Conservation (phyloP, 2,329 filamentous ascomycete species). For the Aphanoascus verrucosus region DNA sequence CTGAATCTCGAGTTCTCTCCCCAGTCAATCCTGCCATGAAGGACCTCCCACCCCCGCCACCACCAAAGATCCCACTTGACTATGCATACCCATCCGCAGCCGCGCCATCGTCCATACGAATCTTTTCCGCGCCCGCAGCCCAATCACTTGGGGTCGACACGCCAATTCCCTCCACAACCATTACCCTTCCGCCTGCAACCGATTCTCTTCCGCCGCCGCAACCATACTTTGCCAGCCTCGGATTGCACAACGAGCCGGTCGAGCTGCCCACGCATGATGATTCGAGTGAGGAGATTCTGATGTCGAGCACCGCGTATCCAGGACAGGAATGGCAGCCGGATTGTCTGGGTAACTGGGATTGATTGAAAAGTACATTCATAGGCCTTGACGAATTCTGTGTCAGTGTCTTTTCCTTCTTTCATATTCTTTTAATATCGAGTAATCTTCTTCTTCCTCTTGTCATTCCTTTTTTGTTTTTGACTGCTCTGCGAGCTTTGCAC, state of each 20-base stretch:
- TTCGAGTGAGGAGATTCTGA: constrained; percentile 37
- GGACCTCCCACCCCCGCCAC: constrained; percentile 7
- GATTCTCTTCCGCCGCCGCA: constrained; percentile 6
- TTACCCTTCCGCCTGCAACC: neutral
- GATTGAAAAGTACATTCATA: neutral
- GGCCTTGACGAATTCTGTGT: too few species aligned
- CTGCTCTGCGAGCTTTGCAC: too few species aligned
- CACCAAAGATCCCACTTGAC: constrained; percentile 8
- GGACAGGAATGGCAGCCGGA: constrained; percentile 39
- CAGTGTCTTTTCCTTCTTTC: neutral
- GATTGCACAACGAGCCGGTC: constrained; percentile 22
- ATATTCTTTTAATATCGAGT: too few species aligned
- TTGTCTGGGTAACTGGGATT: constrained; percentile 14
- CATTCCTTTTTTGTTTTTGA: too few species aligned
- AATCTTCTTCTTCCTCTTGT: too few species aligned
- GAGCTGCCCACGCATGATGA: constrained; percentile 29
- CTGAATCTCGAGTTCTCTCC: constrained; percentile 1
- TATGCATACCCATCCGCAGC: neutral
- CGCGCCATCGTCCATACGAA: neutral
- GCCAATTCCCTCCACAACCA: neutral
- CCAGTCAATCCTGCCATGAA: neutral
- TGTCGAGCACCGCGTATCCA: constrained; percentile 41
- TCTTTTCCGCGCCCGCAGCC: neutral
- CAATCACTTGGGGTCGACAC: neutral
- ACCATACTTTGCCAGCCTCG: constrained; percentile 12